Evolutionary conservation across 2,329 filamentous ascomycete species (phyloP).

Genomic region (Tolypocladium nubicola): DNA sequence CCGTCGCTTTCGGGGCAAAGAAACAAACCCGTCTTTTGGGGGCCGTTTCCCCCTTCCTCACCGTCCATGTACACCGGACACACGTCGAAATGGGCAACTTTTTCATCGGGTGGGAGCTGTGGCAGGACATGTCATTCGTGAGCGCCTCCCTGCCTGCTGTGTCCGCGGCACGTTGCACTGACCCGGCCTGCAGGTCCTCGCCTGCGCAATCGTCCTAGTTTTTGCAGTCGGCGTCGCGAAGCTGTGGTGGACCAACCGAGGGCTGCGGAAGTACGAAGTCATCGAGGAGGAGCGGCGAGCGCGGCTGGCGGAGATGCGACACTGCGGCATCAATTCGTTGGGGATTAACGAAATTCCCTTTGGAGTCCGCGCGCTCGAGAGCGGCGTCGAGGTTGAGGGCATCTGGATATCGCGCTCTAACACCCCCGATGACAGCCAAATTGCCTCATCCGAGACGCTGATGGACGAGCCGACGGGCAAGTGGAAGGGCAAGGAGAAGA

Average conservation of each 20-base stretch:
- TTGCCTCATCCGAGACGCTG: conserved; percentile 13
- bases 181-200: conserved; percentile 50
- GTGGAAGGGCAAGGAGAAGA: conserved; percentile 11
- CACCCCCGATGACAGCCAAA: conserved; percentile 21
- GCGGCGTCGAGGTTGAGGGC: conserved; percentile 72
- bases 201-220: conserved; percentile 57
- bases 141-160: conserved; percentile 20
- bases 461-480: conserved; percentile 6
- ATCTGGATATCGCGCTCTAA: conserved; percentile 60
- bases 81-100: conserved; percentile 31
- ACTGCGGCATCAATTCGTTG: conserved; percentile 34
- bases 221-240: conserved; percentile 59
- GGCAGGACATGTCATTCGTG: conserved; percentile 88
- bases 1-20: background rate
- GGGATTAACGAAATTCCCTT: conserved; percentile 61
- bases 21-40: background rate
- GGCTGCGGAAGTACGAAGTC: conserved; percentile 45
- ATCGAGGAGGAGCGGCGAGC: conserved; percentile 56
- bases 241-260: conserved; percentile 50
- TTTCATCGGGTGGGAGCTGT: conserved; percentile 64
- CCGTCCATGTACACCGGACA: background rate
- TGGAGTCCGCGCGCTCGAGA: conserved; percentile 75
- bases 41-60: background rate
- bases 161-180: background rate
- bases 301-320: conserved; percentile 41